A percentile compares a stretch with the other conserved stretches of the same genome.
Evolutionary conservation across 176 grass and related monocot species (phyloP).

Genomic region (Musa acuminata): DNA sequence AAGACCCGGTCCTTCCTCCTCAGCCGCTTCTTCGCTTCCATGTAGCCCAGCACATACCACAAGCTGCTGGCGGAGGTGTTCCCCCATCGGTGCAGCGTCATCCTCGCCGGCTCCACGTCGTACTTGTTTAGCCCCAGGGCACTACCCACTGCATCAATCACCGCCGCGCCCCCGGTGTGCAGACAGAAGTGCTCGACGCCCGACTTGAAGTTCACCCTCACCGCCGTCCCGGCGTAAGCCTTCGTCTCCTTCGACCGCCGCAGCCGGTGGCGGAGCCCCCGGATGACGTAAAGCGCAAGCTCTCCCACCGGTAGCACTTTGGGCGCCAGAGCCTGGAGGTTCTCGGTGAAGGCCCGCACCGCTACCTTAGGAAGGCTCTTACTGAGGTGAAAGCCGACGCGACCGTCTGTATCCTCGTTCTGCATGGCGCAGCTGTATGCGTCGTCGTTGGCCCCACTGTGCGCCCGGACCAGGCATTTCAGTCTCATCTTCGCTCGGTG

Average conservation of each 20-base stretch:
- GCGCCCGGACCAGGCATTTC: slow-evolving; percentile 39
- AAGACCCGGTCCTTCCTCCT: slow-evolving; percentile 51
- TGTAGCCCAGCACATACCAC: slow-evolving; percentile 86
- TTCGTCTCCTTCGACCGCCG: too few relatives aligned
- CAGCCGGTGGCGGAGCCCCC: too few relatives aligned
- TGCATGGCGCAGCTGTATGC: slow-evolving; percentile 24
- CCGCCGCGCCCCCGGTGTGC: slow-evolving; percentile 72
- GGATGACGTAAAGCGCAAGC: too few relatives aligned
- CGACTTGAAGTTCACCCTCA: slow-evolving; percentile 60
- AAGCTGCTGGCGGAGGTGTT: slow-evolving; percentile 93
- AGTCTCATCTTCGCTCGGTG: slow-evolving; percentile 64
- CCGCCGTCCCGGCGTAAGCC: slow-evolving; percentile 9
- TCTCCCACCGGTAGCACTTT: too few relatives aligned
- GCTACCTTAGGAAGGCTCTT: slow-evolving; percentile 82
- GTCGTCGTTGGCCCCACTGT: slow-evolving; percentile 59
- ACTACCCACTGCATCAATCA: slow-evolving; percentile 58
- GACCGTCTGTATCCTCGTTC: slow-evolving; percentile 60
- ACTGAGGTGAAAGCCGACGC: slow-evolving; percentile 70
- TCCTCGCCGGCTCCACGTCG: slow-evolving; percentile 68
- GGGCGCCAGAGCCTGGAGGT: too few relatives aligned
- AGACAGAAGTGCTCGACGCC: slow-evolving; percentile 93
- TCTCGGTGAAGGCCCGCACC: too few relatives aligned
- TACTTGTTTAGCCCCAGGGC: slow-evolving; percentile 36
- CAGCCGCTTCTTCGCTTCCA: slow-evolving; percentile 68
- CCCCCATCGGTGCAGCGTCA: slow-evolving; percentile 92